Evolutionary conservation across 208 protist genomes (phyloP).

Genomic region (Trypanosoma vivax): DNA sequence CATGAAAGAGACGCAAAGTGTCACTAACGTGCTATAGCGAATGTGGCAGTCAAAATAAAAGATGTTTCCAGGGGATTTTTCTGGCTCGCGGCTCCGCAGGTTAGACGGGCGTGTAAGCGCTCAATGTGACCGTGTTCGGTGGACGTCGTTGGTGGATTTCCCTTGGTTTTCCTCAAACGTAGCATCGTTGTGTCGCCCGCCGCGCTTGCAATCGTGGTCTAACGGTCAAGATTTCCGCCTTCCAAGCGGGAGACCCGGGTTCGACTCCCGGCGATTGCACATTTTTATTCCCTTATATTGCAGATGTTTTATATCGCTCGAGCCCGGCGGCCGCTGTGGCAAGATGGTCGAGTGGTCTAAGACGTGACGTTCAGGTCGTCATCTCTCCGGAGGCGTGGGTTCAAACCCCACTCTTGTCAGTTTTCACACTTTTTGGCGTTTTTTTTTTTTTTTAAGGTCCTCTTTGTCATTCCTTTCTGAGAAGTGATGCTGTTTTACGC

Average conservation of each 20-base stretch:
- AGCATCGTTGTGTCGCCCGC: too few relatives aligned
- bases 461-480: too few relatives aligned
- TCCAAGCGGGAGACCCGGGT: conserved; percentile 32
- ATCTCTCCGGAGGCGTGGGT: conserved; percentile 5
- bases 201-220: conserved; percentile 8
- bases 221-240: conserved; percentile 15
- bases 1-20: not conserved
- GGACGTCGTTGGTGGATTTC: too few relatives aligned
- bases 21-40: not conserved
- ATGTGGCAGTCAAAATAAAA: too few relatives aligned
- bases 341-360: conserved; percentile 7
- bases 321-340: not conserved
- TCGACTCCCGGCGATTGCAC: conserved; percentile 51
- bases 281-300: conserved; percentile 10
- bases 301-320: not conserved
- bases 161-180: not conserved
- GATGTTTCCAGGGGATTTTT: too few relatives aligned
- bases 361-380: conserved; percentile 7
- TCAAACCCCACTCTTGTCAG: conserved; percentile 6
- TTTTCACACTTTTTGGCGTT: not conserved
- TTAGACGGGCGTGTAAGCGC: too few relatives aligned
- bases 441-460: too few relatives aligned
- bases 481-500: too few relatives aligned
- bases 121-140: too few relatives aligned
- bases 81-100: not conserved